Evolutionary conservation across 192 early-diverging fungal genomes (phyloP).

Genomic region (Entomortierella chlamydospora): DNA sequence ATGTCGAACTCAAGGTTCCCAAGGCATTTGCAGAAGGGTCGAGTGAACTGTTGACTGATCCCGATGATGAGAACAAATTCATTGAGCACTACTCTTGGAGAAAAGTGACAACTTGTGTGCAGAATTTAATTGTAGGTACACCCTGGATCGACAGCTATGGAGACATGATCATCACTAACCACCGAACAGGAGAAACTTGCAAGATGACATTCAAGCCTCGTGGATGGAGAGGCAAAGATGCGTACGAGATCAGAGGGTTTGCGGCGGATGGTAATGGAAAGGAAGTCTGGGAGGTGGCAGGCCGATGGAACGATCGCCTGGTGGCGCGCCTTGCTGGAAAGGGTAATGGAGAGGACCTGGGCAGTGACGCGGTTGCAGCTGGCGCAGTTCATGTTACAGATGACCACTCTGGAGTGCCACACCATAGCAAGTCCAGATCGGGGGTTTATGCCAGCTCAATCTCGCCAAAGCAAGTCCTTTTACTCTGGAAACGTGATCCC

Average conservation of each 20-base stretch:
- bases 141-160: constrained; percentile 90
- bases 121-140: constrained; percentile 87
- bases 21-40: constrained; percentile 57
- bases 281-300: constrained; percentile 71
- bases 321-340: constrained; percentile 62
- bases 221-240: constrained; percentile 77
- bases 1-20: constrained; percentile 80
- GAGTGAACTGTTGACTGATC: constrained; percentile 43
- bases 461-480: constrained; percentile 59
- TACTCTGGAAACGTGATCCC: constrained; percentile 74
- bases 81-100: constrained; percentile 89
- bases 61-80: constrained; percentile 64
- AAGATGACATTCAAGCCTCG: constrained; percentile 82
- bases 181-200: constrained; percentile 84
- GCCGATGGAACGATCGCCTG: constrained; percentile 76
- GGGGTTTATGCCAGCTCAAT: constrained; percentile 39
- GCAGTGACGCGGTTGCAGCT: constrained; percentile 56
- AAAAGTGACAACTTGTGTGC: constrained; percentile 88
- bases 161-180: constrained; percentile 85
- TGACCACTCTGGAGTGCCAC: constrained; percentile 15
- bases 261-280: constrained; percentile 61
- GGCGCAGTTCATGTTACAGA: constrained; percentile 39
- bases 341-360: constrained; percentile 52
- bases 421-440: constrained; percentile 11
- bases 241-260: constrained; percentile 70